Evolutionary conservation across 257 asterid genomes (phyloP).

Genomic region (Mentha longifolia): DNA sequence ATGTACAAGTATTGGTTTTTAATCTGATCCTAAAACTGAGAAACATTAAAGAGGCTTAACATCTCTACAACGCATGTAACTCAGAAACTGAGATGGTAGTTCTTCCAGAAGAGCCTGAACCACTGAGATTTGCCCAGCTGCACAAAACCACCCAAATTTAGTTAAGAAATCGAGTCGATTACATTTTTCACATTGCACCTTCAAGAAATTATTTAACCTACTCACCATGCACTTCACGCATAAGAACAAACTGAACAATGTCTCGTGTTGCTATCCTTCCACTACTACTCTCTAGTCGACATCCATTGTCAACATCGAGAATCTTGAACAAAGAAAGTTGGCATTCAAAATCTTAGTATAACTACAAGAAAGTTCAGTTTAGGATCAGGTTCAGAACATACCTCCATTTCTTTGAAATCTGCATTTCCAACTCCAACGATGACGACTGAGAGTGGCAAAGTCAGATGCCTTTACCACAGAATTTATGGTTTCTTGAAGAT

Average conservation of each 20-base stretch:
- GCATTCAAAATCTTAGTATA: neutral
- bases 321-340: constrained; percentile 38
- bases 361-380: neutral
- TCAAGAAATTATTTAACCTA: neutral
- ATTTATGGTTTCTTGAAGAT: constrained; percentile 66
- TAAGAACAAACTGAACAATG: constrained; percentile 82
- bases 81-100: constrained; percentile 71
- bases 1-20: neutral
- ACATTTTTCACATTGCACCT: too few relatives aligned
- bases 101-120: constrained; percentile 78
- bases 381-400: neutral
- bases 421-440: constrained; percentile 85
- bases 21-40: neutral
- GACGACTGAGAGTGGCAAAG: constrained; percentile 75
- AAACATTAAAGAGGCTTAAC: constrained; percentile 57
- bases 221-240: constrained; percentile 77
- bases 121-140: constrained; percentile 66
- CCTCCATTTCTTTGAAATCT: constrained; percentile 80
- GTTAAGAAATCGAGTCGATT: neutral
- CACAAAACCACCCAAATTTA: neutral
- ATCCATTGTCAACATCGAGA: constrained; percentile 80
- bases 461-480: constrained; percentile 77
- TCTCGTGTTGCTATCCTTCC: constrained; percentile 85
- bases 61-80: constrained; percentile 71
- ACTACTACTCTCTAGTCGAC: constrained; percentile 61